Base-by-base conservation (phyloP, 306 rosid genomes). In the Elaeagnus macrophylla region DNA sequence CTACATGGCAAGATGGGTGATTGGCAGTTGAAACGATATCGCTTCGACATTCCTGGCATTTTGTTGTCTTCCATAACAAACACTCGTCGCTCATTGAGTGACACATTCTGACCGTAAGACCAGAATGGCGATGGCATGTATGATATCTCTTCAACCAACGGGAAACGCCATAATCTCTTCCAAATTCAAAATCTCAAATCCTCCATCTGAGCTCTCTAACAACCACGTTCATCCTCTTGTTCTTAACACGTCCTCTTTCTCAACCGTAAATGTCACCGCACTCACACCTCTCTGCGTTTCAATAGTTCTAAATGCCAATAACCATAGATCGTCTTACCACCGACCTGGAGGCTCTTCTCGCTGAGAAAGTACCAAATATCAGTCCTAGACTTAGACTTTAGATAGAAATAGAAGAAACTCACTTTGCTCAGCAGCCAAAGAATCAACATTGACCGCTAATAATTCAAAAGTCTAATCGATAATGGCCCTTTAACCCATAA, bases 81-180 rank as follows among this genome's bases (percentile, higher is more conserved):
- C 2, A 40, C 8, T 6, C 8, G 44, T 12, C 8, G 6, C 44
- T 7, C 13, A 12, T n/a, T 44, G 48, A 3, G 6, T 44, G n/a
- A 4, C 15, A 9, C 7, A 11, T 2, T 44, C 6, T 36, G 7
- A 53, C 20, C 12, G 10, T 18, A 8, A 15, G 49, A 38, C 62
- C 36, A n/a, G n/a, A n/a, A n/a, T 51, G 51, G 10, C 80, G 39
- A 82, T 80, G 79, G 84, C 80, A 53, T 72, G 89, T 54, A 44
- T 69, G 20, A 53, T 56, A 6, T 70, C 61, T 41, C 60, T 69
- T 62, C 86, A 67, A 5, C 46, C 55, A 53, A 20, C 68, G 3
- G 51, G 38, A 59, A 74, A 67, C 76, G 48, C 74, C 58, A n/a
- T 54, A 5, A 3, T 25, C 43, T 57, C 79, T 12, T 35, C 70